phyloP scores from a whole-genome alignment of 331 rosid genomes.

The Rhamnella rubrinervis region DNA sequence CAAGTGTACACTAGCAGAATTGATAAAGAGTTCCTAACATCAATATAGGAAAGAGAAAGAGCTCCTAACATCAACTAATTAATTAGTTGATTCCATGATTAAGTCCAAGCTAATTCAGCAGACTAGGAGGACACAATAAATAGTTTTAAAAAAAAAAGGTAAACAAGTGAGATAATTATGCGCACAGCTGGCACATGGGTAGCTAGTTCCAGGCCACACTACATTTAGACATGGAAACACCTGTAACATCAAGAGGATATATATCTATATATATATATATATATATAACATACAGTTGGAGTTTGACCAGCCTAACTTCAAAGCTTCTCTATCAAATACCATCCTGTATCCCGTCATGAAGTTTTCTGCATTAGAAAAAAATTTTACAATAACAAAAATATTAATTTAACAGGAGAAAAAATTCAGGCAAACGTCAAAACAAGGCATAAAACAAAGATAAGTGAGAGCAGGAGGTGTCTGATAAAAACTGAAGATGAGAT shows the following conservation, averaged over 20 bases:
- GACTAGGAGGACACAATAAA: neutral
- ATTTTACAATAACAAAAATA: neutral
- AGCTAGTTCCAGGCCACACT: neutral
- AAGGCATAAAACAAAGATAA: neutral
- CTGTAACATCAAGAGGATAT: conserved; percentile 5
- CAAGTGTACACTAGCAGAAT: conserved; percentile 20
- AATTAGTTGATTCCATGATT: neutral
- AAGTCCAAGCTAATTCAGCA: neutral
- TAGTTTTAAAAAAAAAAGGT: neutral
- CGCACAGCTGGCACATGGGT: neutral
- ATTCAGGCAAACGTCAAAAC: neutral
- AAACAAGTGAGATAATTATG: neutral
- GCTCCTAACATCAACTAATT: too few species aligned
- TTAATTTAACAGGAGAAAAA: neutral
- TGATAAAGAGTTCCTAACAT: neutral
- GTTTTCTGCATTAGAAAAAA: conserved; percentile 70
- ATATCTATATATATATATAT: conserved; percentile 22
- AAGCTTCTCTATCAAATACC: conserved; percentile 79
- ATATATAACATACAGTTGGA: conserved; percentile 73
- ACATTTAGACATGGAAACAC: neutral
- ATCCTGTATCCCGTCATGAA: conserved; percentile 80
- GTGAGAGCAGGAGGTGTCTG: neutral
- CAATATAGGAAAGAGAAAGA: neutral
- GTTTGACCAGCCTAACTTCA: conserved; percentile 81
- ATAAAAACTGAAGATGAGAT: neutral